Base-by-base conservation (phyloP, 345 rosid genomes). In the Combretum micranthum region DNA sequence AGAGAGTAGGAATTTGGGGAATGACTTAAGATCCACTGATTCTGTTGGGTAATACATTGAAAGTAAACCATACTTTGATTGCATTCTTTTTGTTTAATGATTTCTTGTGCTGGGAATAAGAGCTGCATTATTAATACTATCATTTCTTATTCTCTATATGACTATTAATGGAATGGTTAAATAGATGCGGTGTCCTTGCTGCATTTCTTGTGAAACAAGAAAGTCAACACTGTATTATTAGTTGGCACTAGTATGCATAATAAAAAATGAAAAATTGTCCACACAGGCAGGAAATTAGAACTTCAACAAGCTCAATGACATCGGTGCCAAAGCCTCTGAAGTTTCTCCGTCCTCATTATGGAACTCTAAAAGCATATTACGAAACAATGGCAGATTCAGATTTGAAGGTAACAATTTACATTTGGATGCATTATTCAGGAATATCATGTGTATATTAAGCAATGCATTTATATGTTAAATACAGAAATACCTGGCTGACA, bases 291-390 rank as follows among this genome's bases (percentile, higher is more conserved):
- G 99, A 89, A 69, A 90, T 93, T 23, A 83, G 96, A 20, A 82
- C 85, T 22, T 72, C 99, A 55, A 93, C 97, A 5, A 89, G 97
- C 74, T 93, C 99, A 23, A 89, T 93, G 99, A 93, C 99, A 20
- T 89, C 97, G 25, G 97, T 89, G 69, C 99, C 97, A 19, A 93
- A 93, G 77, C 97, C 96, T 12, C 80, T 93, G 63, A 93, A 89
- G 78, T 93, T 93, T 78, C 97, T 93, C 46, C 88, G 97, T 20
- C 96, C 96, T 42, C 96, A 93, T 77, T 93, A 89, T 75, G 97
- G 83, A 75, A 74, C 88, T 56, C 80, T 93, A 12, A 93, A 93
- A 57, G 80, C 77, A 47, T 82, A 52, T 68, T 89, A 82, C 58
- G 77, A 68, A 62, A 79, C 64, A 53, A 80, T 93, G 99, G 59